Conservation (phyloP, 352 stramenopile species). For the Aphanomyces euteiches region DNA sequence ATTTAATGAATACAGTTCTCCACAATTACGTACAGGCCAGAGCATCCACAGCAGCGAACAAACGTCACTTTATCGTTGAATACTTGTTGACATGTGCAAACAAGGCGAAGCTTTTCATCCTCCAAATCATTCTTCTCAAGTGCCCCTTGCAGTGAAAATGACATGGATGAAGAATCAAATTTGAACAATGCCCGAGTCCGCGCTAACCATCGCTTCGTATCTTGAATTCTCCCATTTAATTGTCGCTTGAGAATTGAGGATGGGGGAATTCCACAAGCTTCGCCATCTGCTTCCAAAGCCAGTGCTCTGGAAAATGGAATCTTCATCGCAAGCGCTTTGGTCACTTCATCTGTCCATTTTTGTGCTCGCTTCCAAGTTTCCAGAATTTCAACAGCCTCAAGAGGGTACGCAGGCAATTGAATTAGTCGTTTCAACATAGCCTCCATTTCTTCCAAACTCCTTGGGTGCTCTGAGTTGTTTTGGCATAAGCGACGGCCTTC, state of each 20-base stretch:
- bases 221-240: conserved; percentile 56
- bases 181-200: conserved; percentile 56
- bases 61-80: conserved; percentile 49
- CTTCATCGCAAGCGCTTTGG: conserved; percentile 29
- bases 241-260: conserved; percentile 62
- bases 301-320: conserved; percentile 36
- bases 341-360: conserved; percentile 22
- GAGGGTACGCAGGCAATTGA: conserved; percentile 54
- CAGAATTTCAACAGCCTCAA: conserved; percentile 47
- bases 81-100: conserved; percentile 69
- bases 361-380: conserved; percentile 10
- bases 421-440: conserved; percentile 40
- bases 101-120: conserved; percentile 10
- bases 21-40: conserved; percentile 39
- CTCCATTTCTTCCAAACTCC: conserved; percentile 20
- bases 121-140: conserved; percentile 1
- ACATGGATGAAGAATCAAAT: conserved; percentile 36
- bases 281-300: conserved; percentile 48
- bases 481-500: conserved; percentile 11
- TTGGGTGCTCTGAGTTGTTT: neutral
- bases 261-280: conserved; percentile 52
- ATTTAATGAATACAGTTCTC: neutral
- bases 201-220: conserved; percentile 61
- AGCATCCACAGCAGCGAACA: conserved; percentile 50
- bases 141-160: conserved; percentile 19